Evolutionary conservation across 2,329 filamentous ascomycete species (phyloP).

Genomic region (Pseudogymnoascus sp.): DNA sequence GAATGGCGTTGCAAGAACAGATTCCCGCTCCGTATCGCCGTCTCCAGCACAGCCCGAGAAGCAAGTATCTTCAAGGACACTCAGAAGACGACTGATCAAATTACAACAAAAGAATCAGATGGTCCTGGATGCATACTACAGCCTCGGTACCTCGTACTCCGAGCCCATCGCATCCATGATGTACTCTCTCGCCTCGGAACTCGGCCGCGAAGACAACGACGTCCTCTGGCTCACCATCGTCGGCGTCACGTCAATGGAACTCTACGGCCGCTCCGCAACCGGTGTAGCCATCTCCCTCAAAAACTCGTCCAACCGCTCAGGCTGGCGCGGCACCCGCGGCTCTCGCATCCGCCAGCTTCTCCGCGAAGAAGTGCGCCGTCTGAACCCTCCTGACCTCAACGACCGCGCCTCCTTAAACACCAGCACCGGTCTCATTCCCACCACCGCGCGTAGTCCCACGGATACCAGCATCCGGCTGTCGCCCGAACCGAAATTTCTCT

Average conservation of each 20-base stretch:
- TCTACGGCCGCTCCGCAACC: constrained; percentile 79
- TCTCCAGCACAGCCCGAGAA: constrained; percentile 52
- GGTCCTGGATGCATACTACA: constrained; percentile 75
- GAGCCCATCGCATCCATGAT: constrained; percentile 92
- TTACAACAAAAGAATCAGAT: constrained; percentile 70
- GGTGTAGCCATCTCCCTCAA: constrained; percentile 61
- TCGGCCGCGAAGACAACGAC: constrained; percentile 94
- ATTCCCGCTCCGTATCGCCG: constrained; percentile 34
- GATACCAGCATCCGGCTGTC: constrained; percentile 89
- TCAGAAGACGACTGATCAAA: constrained; percentile 66
- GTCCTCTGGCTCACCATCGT: constrained; percentile 92
- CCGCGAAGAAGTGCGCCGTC: constrained; percentile 83
- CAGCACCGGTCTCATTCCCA: constrained; percentile 75
- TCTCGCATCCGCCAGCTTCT: constrained; percentile 78
- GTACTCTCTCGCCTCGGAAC: constrained; percentile 88
- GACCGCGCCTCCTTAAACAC: constrained; percentile 57
- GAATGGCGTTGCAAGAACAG: constrained; percentile 37
- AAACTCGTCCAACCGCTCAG: constrained; percentile 49
- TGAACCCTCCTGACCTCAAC: constrained; percentile 69
- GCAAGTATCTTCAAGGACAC: constrained; percentile 59
- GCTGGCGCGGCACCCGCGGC: constrained; percentile 76
- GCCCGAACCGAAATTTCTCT: constrained; percentile 84
- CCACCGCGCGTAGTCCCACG: constrained; percentile 77
- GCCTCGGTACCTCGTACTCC: constrained; percentile 79
- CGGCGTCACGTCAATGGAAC: constrained; percentile 85